These are phyloP conservation scores for Guadua angustifolia DNA, from an alignment of 176 grass and related monocot genomes.

Conservation along the genomic window DNA sequence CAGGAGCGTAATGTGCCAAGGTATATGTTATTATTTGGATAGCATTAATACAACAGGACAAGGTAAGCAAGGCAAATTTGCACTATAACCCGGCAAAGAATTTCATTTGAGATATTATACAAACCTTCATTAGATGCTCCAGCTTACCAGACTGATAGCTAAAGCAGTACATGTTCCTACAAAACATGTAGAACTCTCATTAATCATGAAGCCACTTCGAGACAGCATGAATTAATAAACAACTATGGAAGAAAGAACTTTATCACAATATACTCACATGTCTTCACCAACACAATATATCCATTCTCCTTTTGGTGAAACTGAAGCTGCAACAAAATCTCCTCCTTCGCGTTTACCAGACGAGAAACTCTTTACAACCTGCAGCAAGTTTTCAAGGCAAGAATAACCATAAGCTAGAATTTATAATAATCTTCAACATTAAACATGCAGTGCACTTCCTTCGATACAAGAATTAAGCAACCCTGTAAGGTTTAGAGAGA, in stretches of 20 bases:
- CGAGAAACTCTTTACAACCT: conserved; percentile 98
- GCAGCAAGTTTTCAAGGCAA: conserved; percentile 40
- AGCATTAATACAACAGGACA: background rate
- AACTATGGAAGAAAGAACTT: conserved; percentile 30
- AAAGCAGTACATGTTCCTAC: conserved; percentile 98
- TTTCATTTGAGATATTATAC: conserved; percentile 21
- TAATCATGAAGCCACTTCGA: conserved; percentile 6
- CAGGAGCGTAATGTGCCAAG: background rate
- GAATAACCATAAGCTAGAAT: conserved; percentile 16
- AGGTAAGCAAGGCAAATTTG: background rate
- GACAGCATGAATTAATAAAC: conserved; percentile 24
- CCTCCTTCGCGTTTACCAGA: conserved; percentile 94
- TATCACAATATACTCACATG: conserved; percentile 66
- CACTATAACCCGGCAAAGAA: background rate
- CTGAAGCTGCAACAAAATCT: conserved; percentile 88
- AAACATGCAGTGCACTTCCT: conserved; percentile 1
- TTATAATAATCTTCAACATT: background rate
- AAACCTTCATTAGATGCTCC: conserved; percentile 97
- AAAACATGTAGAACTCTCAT: conserved; percentile 29
- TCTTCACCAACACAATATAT: conserved; percentile 99
- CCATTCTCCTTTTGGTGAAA: conserved; percentile 99
- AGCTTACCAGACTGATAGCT: conserved; percentile 91
- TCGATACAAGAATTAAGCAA: background rate
- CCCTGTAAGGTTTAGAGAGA: background rate
- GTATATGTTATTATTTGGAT: background rate